These are phyloP conservation scores for Candida lessepsii DNA, from an alignment of 805 yeast species.

Conservation along the genomic window DNA sequence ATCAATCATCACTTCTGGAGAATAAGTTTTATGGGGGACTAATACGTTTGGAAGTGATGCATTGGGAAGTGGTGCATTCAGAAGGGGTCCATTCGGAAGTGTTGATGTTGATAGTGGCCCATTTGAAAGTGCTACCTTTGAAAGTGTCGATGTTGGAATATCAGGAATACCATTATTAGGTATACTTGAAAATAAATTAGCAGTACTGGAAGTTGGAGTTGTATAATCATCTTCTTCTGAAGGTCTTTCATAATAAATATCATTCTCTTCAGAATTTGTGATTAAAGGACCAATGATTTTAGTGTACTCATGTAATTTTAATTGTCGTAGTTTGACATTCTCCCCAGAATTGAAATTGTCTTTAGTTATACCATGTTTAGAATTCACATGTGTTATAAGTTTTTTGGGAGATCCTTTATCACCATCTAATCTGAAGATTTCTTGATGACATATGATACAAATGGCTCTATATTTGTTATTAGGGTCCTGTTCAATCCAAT, in stretches of 20 bases:
- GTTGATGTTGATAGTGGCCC: too few relatives aligned
- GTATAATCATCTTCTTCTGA: background rate
- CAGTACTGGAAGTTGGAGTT: background rate
- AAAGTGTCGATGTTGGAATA: too few relatives aligned
- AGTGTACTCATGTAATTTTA: conserved; percentile 12
- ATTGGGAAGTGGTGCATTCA: too few relatives aligned
- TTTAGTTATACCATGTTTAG: conserved; percentile 17
- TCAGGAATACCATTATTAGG: background rate
- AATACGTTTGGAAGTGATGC: too few relatives aligned
- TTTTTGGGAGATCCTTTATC: conserved; percentile 21
- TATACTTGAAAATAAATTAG: background rate
- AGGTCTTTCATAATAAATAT: conserved; percentile 1
- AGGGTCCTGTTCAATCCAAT: conserved; percentile 20
- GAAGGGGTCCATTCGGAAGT: too few relatives aligned
- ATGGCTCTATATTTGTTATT: conserved; percentile 18
- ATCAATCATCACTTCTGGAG: conserved; percentile 1
- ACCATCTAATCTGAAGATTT: conserved; percentile 17
- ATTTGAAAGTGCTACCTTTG: too few relatives aligned
- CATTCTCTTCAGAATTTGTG: conserved; percentile 16
- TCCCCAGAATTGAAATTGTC: conserved; percentile 12
- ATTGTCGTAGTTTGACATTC: conserved; percentile 8
- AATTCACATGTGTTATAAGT: conserved; percentile 18
- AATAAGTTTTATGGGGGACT: background rate
- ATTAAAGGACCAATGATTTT: conserved; percentile 14
- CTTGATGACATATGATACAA: conserved; percentile 18